Conservation (phyloP, 108 stramenopile species). For the Nitzschia putrida region DNA sequence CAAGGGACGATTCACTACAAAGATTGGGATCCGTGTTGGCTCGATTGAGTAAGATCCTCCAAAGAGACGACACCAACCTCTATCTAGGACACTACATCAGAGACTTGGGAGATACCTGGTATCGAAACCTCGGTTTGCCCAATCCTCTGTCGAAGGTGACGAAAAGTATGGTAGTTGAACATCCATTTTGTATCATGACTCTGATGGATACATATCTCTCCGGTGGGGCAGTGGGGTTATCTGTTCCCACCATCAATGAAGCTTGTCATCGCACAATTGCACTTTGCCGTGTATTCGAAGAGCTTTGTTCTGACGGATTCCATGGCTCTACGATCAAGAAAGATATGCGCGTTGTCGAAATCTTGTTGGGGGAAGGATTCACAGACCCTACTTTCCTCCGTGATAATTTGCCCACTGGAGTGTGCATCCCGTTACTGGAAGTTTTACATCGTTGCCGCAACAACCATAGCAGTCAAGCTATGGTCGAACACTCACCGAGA, state of each 20-base stretch:
- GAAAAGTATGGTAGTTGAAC: neutral
- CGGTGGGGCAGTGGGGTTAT: no score
- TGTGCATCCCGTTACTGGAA: slow-evolving; percentile 71
- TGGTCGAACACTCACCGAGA: slow-evolving; percentile 11
- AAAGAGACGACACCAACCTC: neutral
- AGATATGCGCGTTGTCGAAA: slow-evolving; percentile 44
- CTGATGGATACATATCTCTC: slow-evolving; percentile 32
- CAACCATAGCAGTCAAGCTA: neutral
- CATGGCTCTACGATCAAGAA: neutral
- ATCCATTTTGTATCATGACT: slow-evolving; percentile 45
- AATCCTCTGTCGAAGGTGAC: no score
- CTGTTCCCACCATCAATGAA: slow-evolving; percentile 32
- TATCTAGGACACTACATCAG: slow-evolving; percentile 52
- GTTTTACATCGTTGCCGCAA: slow-evolving; percentile 60
- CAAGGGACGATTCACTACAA: slow-evolving; percentile 13
- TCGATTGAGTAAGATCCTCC: slow-evolving; percentile 13
- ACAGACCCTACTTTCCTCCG: slow-evolving; percentile 39
- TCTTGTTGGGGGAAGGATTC: slow-evolving; percentile 72
- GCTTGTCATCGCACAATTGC: slow-evolving; percentile 48
- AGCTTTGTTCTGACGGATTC: slow-evolving; percentile 15
- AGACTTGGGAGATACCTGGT: slow-evolving; percentile 34
- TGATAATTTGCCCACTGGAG: slow-evolving; percentile 62
- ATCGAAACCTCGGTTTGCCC: neutral
- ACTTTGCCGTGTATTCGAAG: slow-evolving; percentile 50
- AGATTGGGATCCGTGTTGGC: slow-evolving; percentile 32